Evolutionary conservation across 2,329 filamentous ascomycete species (phyloP).

Genomic region (Calonectria honghensis): DNA sequence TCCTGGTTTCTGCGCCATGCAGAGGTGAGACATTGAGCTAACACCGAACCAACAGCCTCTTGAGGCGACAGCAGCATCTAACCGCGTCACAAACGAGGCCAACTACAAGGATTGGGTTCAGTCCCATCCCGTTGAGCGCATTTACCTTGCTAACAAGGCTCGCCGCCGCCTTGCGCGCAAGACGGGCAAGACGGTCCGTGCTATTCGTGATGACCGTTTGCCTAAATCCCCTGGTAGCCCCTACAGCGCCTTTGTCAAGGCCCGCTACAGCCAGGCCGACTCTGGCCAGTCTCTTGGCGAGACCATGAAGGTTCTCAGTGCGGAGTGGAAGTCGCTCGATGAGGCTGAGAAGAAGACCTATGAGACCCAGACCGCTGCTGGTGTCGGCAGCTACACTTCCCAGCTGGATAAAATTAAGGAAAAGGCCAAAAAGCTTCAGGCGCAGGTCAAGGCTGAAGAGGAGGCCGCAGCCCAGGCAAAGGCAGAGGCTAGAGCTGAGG

Average conservation of each 20-base stretch:
- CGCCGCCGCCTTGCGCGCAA: slow-evolving; percentile 65
- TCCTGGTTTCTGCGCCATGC: background rate
- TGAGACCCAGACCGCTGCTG: slow-evolving; percentile 54
- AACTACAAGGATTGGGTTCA: slow-evolving; percentile 70
- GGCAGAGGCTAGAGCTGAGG: slow-evolving; percentile 21
- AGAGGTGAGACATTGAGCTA: background rate
- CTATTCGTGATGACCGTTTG: slow-evolving; percentile 68
- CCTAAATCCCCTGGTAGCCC: slow-evolving; percentile 63
- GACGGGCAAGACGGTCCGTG: slow-evolving; percentile 48
- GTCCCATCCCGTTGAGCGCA: slow-evolving; percentile 61
- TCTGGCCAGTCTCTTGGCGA: slow-evolving; percentile 43
- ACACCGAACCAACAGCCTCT: slow-evolving; percentile 50
- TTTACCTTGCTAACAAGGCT: slow-evolving; percentile 68
- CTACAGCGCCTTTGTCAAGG: slow-evolving; percentile 63
- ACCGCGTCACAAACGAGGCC: slow-evolving; percentile 64
- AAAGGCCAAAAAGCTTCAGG: slow-evolving; percentile 58
- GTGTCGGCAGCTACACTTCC: slow-evolving; percentile 41
- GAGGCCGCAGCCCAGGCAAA: slow-evolving; percentile 30
- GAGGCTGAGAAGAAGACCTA: slow-evolving; percentile 65
- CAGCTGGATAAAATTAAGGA: slow-evolving; percentile 53
- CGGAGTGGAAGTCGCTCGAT: slow-evolving; percentile 6
- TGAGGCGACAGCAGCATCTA: slow-evolving; percentile 59
- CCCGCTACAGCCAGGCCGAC: slow-evolving; percentile 52
- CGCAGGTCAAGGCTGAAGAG: slow-evolving; percentile 51
- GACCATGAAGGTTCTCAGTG: slow-evolving; percentile 59